These are phyloP conservation scores for Eucommia ulmoides DNA, from an alignment of 257 asterid species.

Conservation along the genomic window DNA sequence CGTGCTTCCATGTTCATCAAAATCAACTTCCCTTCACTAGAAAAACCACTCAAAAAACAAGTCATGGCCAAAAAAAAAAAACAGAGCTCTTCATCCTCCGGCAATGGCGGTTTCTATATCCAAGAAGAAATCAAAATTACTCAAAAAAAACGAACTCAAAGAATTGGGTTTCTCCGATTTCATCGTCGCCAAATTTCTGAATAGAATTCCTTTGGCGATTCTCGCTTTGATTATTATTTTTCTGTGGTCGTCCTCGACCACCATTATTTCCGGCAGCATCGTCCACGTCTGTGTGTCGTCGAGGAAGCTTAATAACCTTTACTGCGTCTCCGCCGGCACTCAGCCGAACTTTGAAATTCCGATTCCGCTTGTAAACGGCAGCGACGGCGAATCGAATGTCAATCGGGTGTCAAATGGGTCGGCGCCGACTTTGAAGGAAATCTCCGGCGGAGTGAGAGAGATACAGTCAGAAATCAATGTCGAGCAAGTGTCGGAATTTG, in stretches of 20 bases:
- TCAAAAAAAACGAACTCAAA: constrained; percentile 16
- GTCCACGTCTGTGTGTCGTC: constrained; percentile 51
- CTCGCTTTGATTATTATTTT: constrained; percentile 30
- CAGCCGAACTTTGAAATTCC: constrained; percentile 33
- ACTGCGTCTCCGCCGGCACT: constrained; percentile 58
- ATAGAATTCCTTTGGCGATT: constrained; percentile 26
- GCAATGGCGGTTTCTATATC: constrained; percentile 16
- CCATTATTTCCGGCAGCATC: constrained; percentile 36
- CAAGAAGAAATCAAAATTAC: constrained; percentile 28
- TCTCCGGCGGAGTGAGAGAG: too few relatives aligned
- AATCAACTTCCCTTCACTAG: neutral
- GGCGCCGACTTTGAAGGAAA: too few relatives aligned
- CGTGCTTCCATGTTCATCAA: neutral
- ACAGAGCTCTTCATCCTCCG: neutral
- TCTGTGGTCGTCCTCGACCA: constrained; percentile 49
- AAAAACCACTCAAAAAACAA: neutral
- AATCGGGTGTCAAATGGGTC: too few relatives aligned
- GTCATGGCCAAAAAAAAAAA: neutral
- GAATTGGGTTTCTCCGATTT: constrained; percentile 14
- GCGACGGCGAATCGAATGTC: constrained; percentile 4
- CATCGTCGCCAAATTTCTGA: constrained; percentile 20
- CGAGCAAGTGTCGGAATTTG: neutral
- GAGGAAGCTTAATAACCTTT: constrained; percentile 41
- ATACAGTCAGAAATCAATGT: too few relatives aligned
- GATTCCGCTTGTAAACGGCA: constrained; percentile 13